These are phyloP conservation scores for Populus tremula DNA, from an alignment of 345 rosid genomes.

Conservation along the genomic window DNA sequence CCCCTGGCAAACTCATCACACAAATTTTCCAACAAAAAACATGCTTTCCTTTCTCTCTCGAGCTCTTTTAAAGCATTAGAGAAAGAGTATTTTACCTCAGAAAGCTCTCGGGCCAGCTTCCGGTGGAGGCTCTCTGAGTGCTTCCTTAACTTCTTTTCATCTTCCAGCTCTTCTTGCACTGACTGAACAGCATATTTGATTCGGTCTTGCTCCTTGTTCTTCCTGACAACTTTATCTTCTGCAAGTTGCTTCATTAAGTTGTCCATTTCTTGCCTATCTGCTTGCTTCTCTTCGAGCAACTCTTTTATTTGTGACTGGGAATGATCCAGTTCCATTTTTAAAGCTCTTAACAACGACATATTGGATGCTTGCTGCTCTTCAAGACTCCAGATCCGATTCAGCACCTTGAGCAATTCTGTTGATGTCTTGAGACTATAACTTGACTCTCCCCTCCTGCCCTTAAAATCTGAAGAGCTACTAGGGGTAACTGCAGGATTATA, in stretches of 20 bases:
- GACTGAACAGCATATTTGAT: constrained; percentile 22
- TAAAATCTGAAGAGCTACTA: constrained; percentile 6
- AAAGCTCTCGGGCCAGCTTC: constrained; percentile 24
- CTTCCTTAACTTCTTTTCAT: constrained; percentile 28
- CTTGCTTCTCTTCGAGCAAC: constrained; percentile 25
- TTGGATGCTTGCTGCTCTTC: constrained; percentile 28
- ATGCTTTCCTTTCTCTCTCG: constrained; percentile 28
- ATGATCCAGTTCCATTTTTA: constrained; percentile 21
- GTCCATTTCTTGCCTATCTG: constrained; percentile 18
- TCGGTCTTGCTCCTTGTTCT: constrained; percentile 21
- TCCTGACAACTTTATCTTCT: constrained; percentile 16
- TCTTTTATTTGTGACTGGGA: constrained; percentile 26
- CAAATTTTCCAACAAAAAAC: constrained; percentile 24
- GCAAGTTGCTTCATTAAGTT: constrained; percentile 21
- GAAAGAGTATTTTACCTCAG: constrained; percentile 20
- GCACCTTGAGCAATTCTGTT: constrained; percentile 23
- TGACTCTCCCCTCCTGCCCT: constrained; percentile 15
- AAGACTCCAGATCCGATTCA: constrained; percentile 29
- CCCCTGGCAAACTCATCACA: constrained; percentile 36
- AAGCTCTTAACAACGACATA: constrained; percentile 23
- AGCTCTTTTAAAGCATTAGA: constrained; percentile 25
- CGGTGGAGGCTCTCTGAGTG: constrained; percentile 27
- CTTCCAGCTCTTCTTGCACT: constrained; percentile 14
- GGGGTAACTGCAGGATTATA: constrained; percentile 10
- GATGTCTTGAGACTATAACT: constrained; percentile 24